Evolutionary conservation across 495 filamentous ascomycete genomes (phyloP).

Genomic region (Neohortaea acidophila): DNA sequence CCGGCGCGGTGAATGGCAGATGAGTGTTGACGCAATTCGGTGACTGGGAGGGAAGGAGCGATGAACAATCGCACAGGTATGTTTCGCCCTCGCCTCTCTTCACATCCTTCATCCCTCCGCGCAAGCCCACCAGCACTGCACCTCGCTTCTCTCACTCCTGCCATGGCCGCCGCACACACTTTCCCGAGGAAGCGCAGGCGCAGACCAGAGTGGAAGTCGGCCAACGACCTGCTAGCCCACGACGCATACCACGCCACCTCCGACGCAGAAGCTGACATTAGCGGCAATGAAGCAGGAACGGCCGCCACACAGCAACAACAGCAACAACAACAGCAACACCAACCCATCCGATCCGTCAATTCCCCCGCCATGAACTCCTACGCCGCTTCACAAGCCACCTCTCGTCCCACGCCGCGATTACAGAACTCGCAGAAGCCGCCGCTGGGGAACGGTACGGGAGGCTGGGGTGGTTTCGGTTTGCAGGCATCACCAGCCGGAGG

Average conservation of each 20-base stretch:
- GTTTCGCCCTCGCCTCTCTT: neutral
- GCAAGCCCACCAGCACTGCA: neutral
- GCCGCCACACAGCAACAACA: neutral
- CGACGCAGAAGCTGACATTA: neutral
- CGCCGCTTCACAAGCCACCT: neutral
- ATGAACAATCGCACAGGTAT: slow-evolving; percentile 4
- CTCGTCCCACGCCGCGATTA: slow-evolving; percentile 7
- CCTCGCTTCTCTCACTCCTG: neutral
- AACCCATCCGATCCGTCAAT: slow-evolving; percentile 1
- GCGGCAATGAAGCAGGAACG: neutral
- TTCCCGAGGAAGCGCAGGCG: neutral
- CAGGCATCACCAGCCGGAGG: neutral
- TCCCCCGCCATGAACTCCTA: slow-evolving; percentile 10
- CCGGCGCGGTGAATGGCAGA: neutral
- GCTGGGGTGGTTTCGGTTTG: slow-evolving; percentile 5
- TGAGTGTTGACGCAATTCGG: neutral
- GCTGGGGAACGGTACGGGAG: slow-evolving; percentile 11
- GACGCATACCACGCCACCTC: neutral
- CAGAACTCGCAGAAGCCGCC: slow-evolving; percentile 10
- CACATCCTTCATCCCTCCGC: neutral
- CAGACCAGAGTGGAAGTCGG: neutral
- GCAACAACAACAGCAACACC: no score
- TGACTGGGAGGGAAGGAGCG: neutral
- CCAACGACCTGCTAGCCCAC: neutral
- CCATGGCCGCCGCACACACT: neutral